Evolutionary conservation across 78 protist genomes (phyloP), one percentile per base, ranked within the genome.

Genomic region (Diacronema lutheri): DNA sequence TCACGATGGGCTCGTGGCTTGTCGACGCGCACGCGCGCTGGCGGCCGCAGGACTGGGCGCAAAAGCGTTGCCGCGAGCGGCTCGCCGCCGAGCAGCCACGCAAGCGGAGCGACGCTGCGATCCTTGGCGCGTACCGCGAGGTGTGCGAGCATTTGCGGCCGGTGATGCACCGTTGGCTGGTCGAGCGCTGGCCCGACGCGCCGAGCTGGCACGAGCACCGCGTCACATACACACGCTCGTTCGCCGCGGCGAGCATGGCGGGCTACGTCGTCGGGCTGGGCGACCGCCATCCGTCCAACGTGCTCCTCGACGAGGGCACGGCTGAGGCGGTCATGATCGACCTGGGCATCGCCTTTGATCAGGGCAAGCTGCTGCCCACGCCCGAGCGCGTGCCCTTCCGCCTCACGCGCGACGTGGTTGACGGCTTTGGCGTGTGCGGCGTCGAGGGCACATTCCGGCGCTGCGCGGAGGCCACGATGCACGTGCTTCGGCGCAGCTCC

Each of bases 261-360:
- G 97, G 97, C 41, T 91, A 87, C 88, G 25, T 94, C 3, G 55
- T 95, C 13, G 98, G 98, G 13, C 88, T 96, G 29, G 98, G 98
- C 4, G 98, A 96, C 61, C 82, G 98, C 26, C 97, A 96, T 31
- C 13, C 85, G 1, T 74, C 55, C 31, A 94, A 94, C 88, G 80
- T 96, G 33, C 85, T 96, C 26, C 11, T 96, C 38, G 98, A 96
- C 87, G 31, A 56, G 65, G 1, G 7, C 37, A 80, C 92, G 14
- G 97, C 93, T 4, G 96, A 95, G 65, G 65, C 88, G 5, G 86
- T 95, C 2, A 93, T 90, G 66, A 95, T 95, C 29, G 97, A 95
- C 35, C 65, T 95, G 35, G 97, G 97, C n/a, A 62, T 94, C 26
- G 95, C 95, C 62, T 94, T 95, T 37, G 90, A 88, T 23, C 84